Conservation (phyloP, 169 alveolate species). For the Plasmodium inui region DNA sequence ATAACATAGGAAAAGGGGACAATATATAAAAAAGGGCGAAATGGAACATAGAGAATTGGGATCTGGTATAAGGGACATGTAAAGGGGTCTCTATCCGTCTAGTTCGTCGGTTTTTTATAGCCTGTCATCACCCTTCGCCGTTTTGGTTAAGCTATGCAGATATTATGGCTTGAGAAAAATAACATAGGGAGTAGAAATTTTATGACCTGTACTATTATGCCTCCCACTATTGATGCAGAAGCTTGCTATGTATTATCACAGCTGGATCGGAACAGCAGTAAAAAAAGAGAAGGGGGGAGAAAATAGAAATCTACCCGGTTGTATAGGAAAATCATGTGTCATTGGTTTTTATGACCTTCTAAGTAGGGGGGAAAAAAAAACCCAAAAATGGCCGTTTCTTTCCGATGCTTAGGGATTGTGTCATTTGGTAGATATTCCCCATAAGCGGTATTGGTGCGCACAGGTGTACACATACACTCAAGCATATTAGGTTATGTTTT, state of each 20-base stretch:
- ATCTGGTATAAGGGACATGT: neutral
- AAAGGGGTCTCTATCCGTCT: slow-evolving; percentile 70
- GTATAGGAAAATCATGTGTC: neutral
- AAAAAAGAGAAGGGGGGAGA: slow-evolving; percentile 76
- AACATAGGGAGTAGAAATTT: neutral
- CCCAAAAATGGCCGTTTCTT: neutral
- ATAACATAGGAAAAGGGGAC: slow-evolving; percentile 85
- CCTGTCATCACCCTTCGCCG: neutral
- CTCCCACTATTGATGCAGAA: slow-evolving; percentile 75
- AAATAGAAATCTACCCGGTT: slow-evolving; percentile 76
- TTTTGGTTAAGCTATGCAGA: neutral
- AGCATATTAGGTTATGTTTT: neutral
- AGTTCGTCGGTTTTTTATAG: slow-evolving; percentile 27
- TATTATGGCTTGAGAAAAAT: neutral
- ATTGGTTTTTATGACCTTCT: neutral
- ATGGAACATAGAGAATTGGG: slow-evolving; percentile 24
- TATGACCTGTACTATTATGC: neutral
- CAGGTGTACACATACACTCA: neutral
- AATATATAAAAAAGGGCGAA: slow-evolving; percentile 71
- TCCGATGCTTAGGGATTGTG: neutral
- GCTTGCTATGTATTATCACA: slow-evolving; percentile 85
- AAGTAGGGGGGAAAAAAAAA: too few species aligned
- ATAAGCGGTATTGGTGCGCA: neutral
- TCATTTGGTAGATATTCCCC: neutral
- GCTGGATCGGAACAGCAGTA: slow-evolving; percentile 93